Conservation (phyloP, 805 yeast species). For the Starmera quercuum region DNA sequence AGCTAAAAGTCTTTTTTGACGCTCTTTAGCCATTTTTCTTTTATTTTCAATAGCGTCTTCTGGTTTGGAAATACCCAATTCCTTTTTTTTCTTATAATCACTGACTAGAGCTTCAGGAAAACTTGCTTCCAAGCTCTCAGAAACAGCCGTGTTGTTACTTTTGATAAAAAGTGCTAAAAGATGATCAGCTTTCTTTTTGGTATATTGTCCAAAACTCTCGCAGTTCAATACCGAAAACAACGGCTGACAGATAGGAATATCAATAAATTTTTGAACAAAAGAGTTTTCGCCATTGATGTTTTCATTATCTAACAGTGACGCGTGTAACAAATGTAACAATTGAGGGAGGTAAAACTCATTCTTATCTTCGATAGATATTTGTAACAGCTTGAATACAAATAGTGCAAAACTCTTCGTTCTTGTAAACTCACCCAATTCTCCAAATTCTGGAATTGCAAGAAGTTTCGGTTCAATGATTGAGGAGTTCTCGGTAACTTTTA, state of each 20-base stretch:
- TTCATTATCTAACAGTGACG: slow-evolving; percentile 47
- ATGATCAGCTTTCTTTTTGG: slow-evolving; percentile 48
- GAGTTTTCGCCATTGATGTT: slow-evolving; percentile 28
- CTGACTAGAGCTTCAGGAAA: slow-evolving; percentile 51
- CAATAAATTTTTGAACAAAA: slow-evolving; percentile 37
- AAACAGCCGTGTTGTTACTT: slow-evolving; percentile 38
- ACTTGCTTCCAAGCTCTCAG: slow-evolving; percentile 43
- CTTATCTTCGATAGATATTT: slow-evolving; percentile 39
- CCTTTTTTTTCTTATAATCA: slow-evolving; percentile 36
- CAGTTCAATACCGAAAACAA: slow-evolving; percentile 45
- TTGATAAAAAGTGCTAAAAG: slow-evolving; percentile 43
- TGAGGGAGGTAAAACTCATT: slow-evolving; percentile 51
- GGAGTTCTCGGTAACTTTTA: slow-evolving; percentile 15
- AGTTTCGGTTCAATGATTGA: slow-evolving; percentile 43
- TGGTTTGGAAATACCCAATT: slow-evolving; percentile 19
- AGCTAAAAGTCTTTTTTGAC: slow-evolving; percentile 53
- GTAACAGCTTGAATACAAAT: slow-evolving; percentile 49
- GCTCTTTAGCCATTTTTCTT: slow-evolving; percentile 49
- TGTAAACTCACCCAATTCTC: slow-evolving; percentile 40
- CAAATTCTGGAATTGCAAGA: slow-evolving; percentile 24
- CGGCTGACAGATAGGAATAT: slow-evolving; percentile 48
- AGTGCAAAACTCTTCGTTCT: slow-evolving; percentile 48
- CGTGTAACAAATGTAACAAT: slow-evolving; percentile 64
- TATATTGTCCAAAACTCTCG: slow-evolving; percentile 36
- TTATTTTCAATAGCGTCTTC: slow-evolving; percentile 48